Base-by-base conservation (phyloP, 768 basidiomycete genomes). In the Naganishia kalamii region DNA sequence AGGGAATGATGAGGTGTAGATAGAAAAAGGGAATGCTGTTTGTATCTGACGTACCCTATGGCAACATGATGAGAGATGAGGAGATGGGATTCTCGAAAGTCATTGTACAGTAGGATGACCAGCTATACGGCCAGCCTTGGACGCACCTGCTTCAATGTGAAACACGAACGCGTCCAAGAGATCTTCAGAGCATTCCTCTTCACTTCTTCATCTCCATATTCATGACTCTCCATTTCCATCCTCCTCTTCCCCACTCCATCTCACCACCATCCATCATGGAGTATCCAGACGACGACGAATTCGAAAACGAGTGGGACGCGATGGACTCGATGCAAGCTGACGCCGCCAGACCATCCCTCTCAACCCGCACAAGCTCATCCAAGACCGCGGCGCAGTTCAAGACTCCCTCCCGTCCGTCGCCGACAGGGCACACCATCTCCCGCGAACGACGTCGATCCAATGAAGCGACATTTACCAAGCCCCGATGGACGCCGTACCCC, bases 401-500 rank as follows among this genome's bases (percentile, higher is more conserved):
- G 32, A n/a, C 51, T 12, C 54, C 19, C 54, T 37, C 3, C 19
- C n/a, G 37, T 15, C 37, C 23, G 2, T 8, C 1, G n/a, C n/a
- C 32, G 13, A 41, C 23, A 23, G 37, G 43, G 33, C 54, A 41
- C 12, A 57, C 4, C 15, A n/a, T 57, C 54, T 37, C 23, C 8
- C 35, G 54, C 37, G 54, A 37, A 57, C 35, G 54, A 57, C 23
- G 54, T 13, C 54, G 54, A 23, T 57, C 54, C 11, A 40, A 57
- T n/a, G 35, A 57, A 5, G 21, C 33, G 19, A 21, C 33, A 19
- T 37, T 57, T 23, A 37, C 37, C 11, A 35, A 57, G 27, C 54
- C 33, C 17, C 37, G 54, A 37, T 57, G 54, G 54, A 57, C 54
- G 10, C 54, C 54, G 7, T 57, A 57, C 40, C 54, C 54, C 29